These are phyloP conservation scores for Biancaea sappan DNA, from an alignment of 306 rosid species.

Conservation along the genomic window DNA sequence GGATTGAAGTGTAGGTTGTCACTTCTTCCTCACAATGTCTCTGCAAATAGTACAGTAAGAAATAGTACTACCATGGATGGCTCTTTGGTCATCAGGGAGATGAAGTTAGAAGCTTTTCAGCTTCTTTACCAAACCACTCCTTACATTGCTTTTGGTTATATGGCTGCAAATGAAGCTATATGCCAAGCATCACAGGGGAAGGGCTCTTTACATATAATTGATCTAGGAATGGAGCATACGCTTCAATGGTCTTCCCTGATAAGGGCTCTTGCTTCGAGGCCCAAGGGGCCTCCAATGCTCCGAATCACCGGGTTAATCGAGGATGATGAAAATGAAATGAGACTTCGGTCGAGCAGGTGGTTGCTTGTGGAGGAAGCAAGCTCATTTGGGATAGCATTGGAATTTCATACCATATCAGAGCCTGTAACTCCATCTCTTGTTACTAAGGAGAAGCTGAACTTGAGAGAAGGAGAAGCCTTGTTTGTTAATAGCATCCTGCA, in stretches of 20 bases:
- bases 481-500: slow-evolving; percentile 62
- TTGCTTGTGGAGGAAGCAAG: slow-evolving; percentile 61
- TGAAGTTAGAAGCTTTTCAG: slow-evolving; percentile 66
- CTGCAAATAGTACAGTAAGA: slow-evolving; percentile 43
- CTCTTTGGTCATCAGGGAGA: slow-evolving; percentile 51
- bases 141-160: slow-evolving; percentile 66
- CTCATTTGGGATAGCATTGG: slow-evolving; percentile 55
- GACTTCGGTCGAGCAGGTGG: slow-evolving; percentile 50
- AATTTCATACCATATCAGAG: slow-evolving; percentile 50
- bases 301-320: slow-evolving; percentile 55
- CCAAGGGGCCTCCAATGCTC: slow-evolving; percentile 64
- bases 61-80: slow-evolving; percentile 34
- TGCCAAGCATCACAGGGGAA: slow-evolving; percentile 63
- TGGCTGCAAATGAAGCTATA: slow-evolving; percentile 85
- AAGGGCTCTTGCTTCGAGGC: slow-evolving; percentile 66
- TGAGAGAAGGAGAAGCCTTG: slow-evolving; percentile 69
- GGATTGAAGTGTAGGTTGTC: slow-evolving; percentile 71
- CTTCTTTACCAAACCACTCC: slow-evolving; percentile 84
- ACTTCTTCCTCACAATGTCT: slow-evolving; percentile 52
- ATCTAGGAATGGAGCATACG: slow-evolving; percentile 67
- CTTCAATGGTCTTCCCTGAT: slow-evolving; percentile 84
- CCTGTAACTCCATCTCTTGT: slow-evolving; percentile 52
- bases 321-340: slow-evolving; percentile 29
- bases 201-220: slow-evolving; percentile 63
- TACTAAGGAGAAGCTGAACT: slow-evolving; percentile 56